Evolutionary conservation across 768 basidiomycete genomes (phyloP).

Genomic region (Glaciozyma antarctica): DNA sequence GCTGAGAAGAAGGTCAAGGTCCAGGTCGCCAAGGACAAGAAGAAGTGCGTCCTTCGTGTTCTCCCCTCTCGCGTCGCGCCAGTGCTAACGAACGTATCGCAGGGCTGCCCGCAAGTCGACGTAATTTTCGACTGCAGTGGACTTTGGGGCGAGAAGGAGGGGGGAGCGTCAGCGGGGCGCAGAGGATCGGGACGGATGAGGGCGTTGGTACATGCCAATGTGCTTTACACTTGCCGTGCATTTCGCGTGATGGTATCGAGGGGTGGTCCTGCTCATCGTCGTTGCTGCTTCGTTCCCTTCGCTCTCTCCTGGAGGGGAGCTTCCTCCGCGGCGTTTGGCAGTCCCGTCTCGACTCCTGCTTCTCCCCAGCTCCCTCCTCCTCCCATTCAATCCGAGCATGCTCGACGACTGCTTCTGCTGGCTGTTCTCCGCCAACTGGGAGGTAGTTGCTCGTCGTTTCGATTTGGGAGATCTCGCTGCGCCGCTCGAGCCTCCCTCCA

Average conservation of each 20-base stretch:
- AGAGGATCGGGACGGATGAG: not conserved
- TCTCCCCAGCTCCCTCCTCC: too few relatives aligned
- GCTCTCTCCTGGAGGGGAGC: too few relatives aligned
- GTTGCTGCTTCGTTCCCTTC: too few relatives aligned
- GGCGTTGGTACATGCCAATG: not conserved
- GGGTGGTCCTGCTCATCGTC: not conserved
- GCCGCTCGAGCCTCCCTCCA: too few relatives aligned
- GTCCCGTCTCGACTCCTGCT: too few relatives aligned
- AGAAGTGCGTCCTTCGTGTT: constrained; percentile 32
- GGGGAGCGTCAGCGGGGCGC: not conserved
- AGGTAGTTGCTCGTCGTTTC: too few relatives aligned
- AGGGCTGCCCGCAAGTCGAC: constrained; percentile 4
- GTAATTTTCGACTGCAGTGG: constrained; percentile 3
- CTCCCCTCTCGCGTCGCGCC: not conserved
- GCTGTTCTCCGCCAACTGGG: too few relatives aligned
- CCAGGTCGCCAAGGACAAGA: constrained; percentile 38
- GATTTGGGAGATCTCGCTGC: too few relatives aligned
- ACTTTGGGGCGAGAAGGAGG: not conserved
- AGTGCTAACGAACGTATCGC: not conserved
- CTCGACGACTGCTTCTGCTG: too few relatives aligned
- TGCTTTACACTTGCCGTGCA: not conserved
- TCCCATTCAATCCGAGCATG: too few relatives aligned
- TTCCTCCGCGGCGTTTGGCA: too few relatives aligned
- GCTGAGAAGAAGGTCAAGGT: constrained; percentile 27
- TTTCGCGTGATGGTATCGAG: not conserved